Conservation (phyloP, 2,329 filamentous ascomycete species). For the Aspergillus puulaauensis region DNA sequence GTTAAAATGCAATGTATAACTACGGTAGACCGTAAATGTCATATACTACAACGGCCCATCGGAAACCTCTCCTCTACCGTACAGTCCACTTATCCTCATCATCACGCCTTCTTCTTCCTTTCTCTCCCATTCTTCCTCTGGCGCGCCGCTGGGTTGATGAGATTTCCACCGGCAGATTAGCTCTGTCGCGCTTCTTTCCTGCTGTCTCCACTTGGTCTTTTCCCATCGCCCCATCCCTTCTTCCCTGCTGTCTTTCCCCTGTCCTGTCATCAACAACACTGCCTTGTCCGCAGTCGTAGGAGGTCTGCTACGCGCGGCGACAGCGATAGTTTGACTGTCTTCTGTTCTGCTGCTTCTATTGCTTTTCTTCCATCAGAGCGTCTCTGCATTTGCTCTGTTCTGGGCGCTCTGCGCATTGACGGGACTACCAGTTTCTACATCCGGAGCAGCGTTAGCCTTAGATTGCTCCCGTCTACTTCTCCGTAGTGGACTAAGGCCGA, state of each 20-base stretch:
- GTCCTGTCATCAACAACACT: slow-evolving; percentile 9
- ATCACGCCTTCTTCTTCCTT: background rate
- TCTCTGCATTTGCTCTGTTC: background rate
- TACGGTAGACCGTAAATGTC: too few relatives aligned
- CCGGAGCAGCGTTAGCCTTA: background rate
- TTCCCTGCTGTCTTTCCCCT: background rate
- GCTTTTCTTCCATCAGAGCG: background rate
- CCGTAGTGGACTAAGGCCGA: too few relatives aligned
- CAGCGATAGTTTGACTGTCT: background rate
- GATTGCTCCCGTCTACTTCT: background rate
- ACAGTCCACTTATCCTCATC: background rate
- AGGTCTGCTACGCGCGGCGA: slow-evolving; percentile 7
- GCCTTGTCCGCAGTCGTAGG: background rate
- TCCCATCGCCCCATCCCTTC: background rate
- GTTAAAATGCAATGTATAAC: too few relatives aligned
- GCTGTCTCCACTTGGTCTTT: background rate
- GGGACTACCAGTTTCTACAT: background rate
- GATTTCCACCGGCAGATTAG: background rate
- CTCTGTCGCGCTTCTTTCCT: background rate
- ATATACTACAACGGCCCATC: too few relatives aligned
- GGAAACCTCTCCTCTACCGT: too few relatives aligned
- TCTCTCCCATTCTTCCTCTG: background rate
- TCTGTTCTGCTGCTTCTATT: background rate
- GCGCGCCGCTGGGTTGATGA: background rate
- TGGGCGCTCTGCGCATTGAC: background rate